Percentiles rank a stretch among this genome's conserved stretches.
Evolutionary conservation across 208 protist species (phyloP).

Genomic region (Wallacemonas rigidus): DNA sequence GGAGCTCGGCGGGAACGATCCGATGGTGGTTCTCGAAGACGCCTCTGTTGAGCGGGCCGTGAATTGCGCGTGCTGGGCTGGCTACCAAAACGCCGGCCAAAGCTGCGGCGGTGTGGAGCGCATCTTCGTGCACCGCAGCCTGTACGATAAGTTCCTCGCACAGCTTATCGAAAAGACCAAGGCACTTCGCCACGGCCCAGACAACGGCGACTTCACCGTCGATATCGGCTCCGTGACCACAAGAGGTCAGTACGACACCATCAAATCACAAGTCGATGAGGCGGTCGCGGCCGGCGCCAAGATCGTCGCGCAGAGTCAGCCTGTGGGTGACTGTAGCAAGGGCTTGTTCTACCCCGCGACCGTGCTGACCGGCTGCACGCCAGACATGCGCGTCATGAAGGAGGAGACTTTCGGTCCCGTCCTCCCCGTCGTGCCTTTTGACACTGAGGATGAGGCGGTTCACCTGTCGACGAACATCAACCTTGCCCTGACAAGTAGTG

Average conservation of each 20-base stretch:
- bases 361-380: slow-evolving; percentile 73
- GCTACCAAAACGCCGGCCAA: slow-evolving; percentile 85
- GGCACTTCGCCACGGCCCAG: slow-evolving; percentile 71
- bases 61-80: slow-evolving; percentile 81
- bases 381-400: slow-evolving; percentile 79
- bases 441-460: slow-evolving; percentile 78
- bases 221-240: slow-evolving; percentile 81
- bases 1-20: slow-evolving; percentile 88
- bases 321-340: slow-evolving; percentile 39
- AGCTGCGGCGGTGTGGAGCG: slow-evolving; percentile 79
- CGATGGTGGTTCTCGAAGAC: slow-evolving; percentile 79
- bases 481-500: slow-evolving; percentile 78
- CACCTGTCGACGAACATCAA: slow-evolving; percentile 68
- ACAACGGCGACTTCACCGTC: slow-evolving; percentile 51
- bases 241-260: slow-evolving; percentile 52
- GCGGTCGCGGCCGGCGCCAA: slow-evolving; percentile 60
- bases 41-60: slow-evolving; percentile 78
- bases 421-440: slow-evolving; percentile 72
- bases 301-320: slow-evolving; percentile 72
- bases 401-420: slow-evolving; percentile 95
- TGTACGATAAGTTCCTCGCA: slow-evolving; percentile 73
- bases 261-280: slow-evolving; percentile 69
- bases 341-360: slow-evolving; percentile 88
- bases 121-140: slow-evolving; percentile 66
- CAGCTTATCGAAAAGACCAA: slow-evolving; percentile 68